Conservation (phyloP, 2,329 filamentous ascomycete species). For the Scedosporium boydii region DNA sequence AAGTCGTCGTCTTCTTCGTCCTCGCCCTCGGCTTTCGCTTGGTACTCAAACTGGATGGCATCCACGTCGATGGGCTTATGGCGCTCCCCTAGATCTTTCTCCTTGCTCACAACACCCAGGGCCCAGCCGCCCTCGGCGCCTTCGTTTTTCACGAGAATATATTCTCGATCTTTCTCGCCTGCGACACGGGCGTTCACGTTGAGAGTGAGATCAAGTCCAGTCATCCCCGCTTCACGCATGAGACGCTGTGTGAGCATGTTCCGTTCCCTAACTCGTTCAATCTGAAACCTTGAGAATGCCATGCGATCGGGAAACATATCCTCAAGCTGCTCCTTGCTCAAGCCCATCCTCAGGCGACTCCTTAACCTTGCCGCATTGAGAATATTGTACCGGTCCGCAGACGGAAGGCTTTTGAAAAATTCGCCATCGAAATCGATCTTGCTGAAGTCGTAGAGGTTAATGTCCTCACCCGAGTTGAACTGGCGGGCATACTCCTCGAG, state of each 20-base stretch:
- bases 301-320: constrained; percentile 96
- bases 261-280: constrained; percentile 83
- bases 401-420: constrained; percentile 86
- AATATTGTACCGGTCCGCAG: constrained; percentile 92
- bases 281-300: constrained; percentile 94
- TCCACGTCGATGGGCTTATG: constrained; percentile 93
- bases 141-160: constrained; percentile 92
- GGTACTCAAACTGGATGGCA: constrained; percentile 46
- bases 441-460: constrained; percentile 88
- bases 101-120: constrained; percentile 80
- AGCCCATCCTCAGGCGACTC: constrained; percentile 85
- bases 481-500: constrained; percentile 88
- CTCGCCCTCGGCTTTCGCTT: constrained; percentile 46
- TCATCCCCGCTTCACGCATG: constrained; percentile 92
- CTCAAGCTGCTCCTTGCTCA: constrained; percentile 92
- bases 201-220: constrained; percentile 61
- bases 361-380: constrained; percentile 84
- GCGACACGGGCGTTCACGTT: constrained; percentile 56
- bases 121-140: constrained; percentile 95
- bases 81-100: constrained; percentile 67
- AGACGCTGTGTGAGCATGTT: constrained; percentile 91
- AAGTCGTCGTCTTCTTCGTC: constrained; percentile 73
- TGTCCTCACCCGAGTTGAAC: constrained; percentile 85
- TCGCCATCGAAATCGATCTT: constrained; percentile 97
- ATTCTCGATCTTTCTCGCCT: constrained; percentile 83